Base-by-base conservation (phyloP, 805 yeast species). In the Starmera amethionina region DNA sequence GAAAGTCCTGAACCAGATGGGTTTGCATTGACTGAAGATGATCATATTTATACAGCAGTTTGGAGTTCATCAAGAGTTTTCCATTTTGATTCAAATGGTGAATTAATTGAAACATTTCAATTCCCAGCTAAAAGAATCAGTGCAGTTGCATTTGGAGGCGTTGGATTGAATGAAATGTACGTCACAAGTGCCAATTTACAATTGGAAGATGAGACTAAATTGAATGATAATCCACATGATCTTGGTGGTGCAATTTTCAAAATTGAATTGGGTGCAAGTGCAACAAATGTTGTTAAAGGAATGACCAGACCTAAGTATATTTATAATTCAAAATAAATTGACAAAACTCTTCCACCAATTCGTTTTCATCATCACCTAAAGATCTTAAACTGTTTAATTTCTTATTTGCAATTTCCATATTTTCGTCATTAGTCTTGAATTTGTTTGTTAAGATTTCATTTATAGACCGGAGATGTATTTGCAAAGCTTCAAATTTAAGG, bases 1-100 rank as follows among this genome's bases (percentile, higher is more conserved):
- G 54, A 47, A 13, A 49, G 55, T 4, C 70, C 77, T 4, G 88
- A 75, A 46, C 94, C 94, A 0, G 95, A 85, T 54, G 95, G 95
- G n/a, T 66, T 81, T 46, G 66, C 76, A 30, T 63, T 80, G 47
- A 74, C 79, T 35, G 54, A 45, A 4, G 54, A 54, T 28, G 81
- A 76, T 6, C 30, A 54, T 2, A 54, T 86, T 31, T 81, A 71
- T 59, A 62, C 75, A 5, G 80, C 89, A 1, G 70, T 81, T 12
- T 85, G 78, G 72, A 68, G 76, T 14, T 68, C 79, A 2, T 56
- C 64, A 27, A 55, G 67, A 29, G 76, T 85, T 12, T 65, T 77
- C 39, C 71, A 75, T 46, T 64, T 72, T 44, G 61, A 71, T 30
- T 40, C 37, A 11, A 41, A 54, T 2, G 85, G 84, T 1, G 52